phyloP scores from a whole-genome alignment of 2,329 filamentous ascomycete species.

The Apiospora malaysiana region DNA sequence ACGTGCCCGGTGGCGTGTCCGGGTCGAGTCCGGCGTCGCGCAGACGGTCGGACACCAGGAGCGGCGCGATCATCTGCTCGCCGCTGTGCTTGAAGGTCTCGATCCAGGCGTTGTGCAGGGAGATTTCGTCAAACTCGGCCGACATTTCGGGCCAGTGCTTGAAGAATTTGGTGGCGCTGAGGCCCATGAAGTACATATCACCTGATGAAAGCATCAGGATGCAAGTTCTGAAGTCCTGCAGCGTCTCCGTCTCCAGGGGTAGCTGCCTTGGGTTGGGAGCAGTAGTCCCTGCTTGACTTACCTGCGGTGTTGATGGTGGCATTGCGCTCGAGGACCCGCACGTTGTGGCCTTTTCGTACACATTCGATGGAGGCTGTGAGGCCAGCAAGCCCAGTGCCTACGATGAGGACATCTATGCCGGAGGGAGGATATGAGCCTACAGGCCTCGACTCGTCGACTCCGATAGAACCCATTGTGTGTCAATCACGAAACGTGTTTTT shows the following conservation, averaged over 20 bases:
- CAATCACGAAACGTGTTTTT: background rate
- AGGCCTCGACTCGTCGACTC: slow-evolving; percentile 48
- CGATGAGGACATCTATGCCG: slow-evolving; percentile 56
- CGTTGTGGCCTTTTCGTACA: slow-evolving; percentile 62
- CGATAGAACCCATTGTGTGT: slow-evolving; percentile 34
- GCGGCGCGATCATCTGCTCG: slow-evolving; percentile 52
- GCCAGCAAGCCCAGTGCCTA: slow-evolving; percentile 64
- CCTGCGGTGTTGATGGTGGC: slow-evolving; percentile 57
- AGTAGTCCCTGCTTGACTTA: slow-evolving; percentile 36
- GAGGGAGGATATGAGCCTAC: slow-evolving; percentile 56
- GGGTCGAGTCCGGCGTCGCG: slow-evolving; percentile 43
- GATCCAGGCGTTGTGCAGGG: slow-evolving; percentile 60
- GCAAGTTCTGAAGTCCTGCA: too few species aligned
- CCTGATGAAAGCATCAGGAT: slow-evolving; percentile 39
- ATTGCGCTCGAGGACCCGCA: slow-evolving; percentile 53
- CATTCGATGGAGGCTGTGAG: slow-evolving; percentile 67
- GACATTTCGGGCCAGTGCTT: slow-evolving; percentile 60
- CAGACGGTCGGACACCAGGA: slow-evolving; percentile 56
- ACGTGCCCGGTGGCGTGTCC: slow-evolving; percentile 57
- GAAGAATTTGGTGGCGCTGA: slow-evolving; percentile 60
- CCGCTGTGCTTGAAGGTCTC: slow-evolving; percentile 61
- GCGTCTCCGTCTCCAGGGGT: background rate
- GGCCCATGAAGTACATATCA: slow-evolving; percentile 66
- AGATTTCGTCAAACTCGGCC: slow-evolving; percentile 56
- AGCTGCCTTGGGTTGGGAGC: background rate